Percentiles rank a stretch among this genome's conserved stretches.
phyloP scores from a whole-genome alignment of 495 filamentous ascomycete species.

The Penicillium daleae region DNA sequence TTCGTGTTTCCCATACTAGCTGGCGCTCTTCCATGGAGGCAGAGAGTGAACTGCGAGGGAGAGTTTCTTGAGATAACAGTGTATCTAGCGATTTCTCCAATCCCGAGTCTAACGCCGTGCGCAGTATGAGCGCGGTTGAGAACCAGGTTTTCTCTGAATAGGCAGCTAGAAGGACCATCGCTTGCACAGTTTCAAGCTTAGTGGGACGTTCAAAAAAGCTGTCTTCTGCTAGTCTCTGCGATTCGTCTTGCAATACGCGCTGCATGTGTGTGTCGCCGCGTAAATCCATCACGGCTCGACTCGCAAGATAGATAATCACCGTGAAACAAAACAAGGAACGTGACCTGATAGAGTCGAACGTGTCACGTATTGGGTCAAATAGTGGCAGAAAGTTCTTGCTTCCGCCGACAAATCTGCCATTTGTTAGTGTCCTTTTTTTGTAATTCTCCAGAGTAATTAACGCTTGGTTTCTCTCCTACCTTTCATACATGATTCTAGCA shows the following conservation, averaged over 20 bases:
- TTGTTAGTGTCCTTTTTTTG: not conserved
- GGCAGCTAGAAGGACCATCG: constrained; percentile 48
- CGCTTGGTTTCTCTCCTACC: constrained; percentile 27
- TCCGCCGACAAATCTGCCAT: constrained; percentile 40
- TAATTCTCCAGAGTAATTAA: not conserved
- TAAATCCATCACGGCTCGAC: constrained; percentile 42
- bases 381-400: constrained; percentile 47
- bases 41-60: constrained; percentile 44
- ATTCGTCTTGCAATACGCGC: constrained; percentile 49
- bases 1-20: constrained; percentile 47
- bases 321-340: constrained; percentile 50
- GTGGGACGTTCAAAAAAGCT: constrained; percentile 50
- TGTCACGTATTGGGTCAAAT: constrained; percentile 50
- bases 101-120: constrained; percentile 47
- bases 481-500: constrained; percentile 46
- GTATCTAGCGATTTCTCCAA: constrained; percentile 48
- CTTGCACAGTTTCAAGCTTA: constrained; percentile 48
- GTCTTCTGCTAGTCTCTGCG: constrained; percentile 47
- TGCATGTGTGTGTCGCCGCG: constrained; percentile 46
- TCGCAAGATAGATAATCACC: constrained; percentile 48
- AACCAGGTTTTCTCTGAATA: constrained; percentile 53
- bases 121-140: constrained; percentile 47
- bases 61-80: constrained; percentile 39
- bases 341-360: constrained; percentile 48
- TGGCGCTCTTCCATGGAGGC: constrained; percentile 47